Base-by-base conservation (phyloP, 345 rosid species). In the Kernera saxatilis region DNA sequence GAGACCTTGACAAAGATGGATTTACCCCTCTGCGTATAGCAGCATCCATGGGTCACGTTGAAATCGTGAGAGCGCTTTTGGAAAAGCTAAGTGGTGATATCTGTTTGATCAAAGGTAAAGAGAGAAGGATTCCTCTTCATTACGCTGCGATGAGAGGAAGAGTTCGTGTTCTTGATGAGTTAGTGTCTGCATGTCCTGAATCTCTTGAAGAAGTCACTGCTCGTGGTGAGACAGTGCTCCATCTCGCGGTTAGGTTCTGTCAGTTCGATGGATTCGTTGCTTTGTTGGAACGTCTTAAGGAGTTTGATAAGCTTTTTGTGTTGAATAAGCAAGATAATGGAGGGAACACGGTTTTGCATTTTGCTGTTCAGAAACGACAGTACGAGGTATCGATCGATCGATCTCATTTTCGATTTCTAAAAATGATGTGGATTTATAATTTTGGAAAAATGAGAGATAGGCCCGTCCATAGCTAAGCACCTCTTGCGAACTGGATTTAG, bases 71-170 rank as follows among this genome's bases (percentile, higher is more conserved):
- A 60, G 80, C 64, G 40, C 57, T 83, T 33, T 23, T 78, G 55
- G 78, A 63, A 60, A 73, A 37, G 68, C 44, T 67, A 27, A 73
- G 78, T 2, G 13, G 37, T 54, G 63, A 71, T 27, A 64, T 81
- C 4, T 79, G 83, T 33, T 78, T 73, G 32, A 49, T 79, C 56
- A 80, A 83, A 69, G 84, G 86, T 26, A 73, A 70, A 69, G 84
- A 78, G 1, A 66, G 76, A 11, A 78, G 45, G 67, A 58, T 78
- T 56, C 67, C 81, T 8, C 81, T 80, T 63, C 84, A 80, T 51
- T 80, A 65, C 35, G 77, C 78, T 13, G 72, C 74, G 14, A 72
- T 69, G 58, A 75, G 77, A 35, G 79, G 84, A 6, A 78, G 70
- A 40, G 40, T 67, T 48, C 14, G 59, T 12, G 72, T 72, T 69